Evolutionary conservation across 2,329 filamentous ascomycete genomes (phyloP), one percentile per base, ranked within the genome.

Genomic region (Pseudocercospora macadamiae): DNA sequence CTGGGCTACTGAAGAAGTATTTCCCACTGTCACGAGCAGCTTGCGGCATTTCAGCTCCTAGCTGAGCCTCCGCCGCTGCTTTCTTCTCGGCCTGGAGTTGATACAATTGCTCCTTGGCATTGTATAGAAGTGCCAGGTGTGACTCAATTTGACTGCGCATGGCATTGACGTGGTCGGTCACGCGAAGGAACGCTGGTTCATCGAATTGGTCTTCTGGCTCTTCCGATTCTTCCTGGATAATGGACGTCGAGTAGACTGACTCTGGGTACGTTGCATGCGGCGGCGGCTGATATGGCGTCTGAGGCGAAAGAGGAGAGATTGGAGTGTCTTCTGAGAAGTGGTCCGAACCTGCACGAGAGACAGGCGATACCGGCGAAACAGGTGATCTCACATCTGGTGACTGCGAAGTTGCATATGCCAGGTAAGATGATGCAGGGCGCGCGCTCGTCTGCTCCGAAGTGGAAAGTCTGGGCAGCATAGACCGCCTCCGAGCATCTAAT

Each of bases 121-220:
- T 70, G 59, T 58, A 73, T 61, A 67, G 72, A 57, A 61, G 70
- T 53, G 47, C 69, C 69, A 63, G 73, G 72, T 66, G 77, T 60
- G 55, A 74, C 51, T 60, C 71, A 60, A 66, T 67, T 68, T 66
- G 76, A 59, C 52, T 70, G 61, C 57, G 61, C 58, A 73, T 62
- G n/a, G 64, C 66, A 10, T 45, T 18, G 10, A 72, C 39, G 36
- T 73, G 68, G 2, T 61, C 58, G 3, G 36, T 51, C 57, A 63
- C 61, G 61, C 19, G 67, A 49, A 37, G 36, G 3, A 52, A 48
- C 36, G 51, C 51, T 9, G 18, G 26, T 14, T 63, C 61, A 16
- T 59, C 52, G 28, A 62, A 37, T n/a, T 14, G 14, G 14, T n/a
- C 25, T 8, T 53, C 48, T 26, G 10, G 14, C 16, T n/a, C 25